These are phyloP conservation scores for Zoysia pacifica DNA, from an alignment of 176 grass and related monocot genomes.

Conservation along the genomic window DNA sequence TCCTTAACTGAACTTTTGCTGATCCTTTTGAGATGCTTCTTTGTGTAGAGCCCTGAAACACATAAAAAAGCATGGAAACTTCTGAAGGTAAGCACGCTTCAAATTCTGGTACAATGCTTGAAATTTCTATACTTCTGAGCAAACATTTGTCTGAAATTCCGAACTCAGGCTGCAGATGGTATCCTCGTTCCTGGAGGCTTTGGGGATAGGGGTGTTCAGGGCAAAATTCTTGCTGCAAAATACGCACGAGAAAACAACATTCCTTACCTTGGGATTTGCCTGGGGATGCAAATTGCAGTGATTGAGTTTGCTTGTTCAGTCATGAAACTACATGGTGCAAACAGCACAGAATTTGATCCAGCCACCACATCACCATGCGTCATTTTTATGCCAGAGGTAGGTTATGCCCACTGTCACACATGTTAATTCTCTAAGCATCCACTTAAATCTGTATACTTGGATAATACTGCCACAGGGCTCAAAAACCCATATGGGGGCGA, in stretches of 20 bases:
- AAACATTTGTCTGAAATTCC: slow-evolving; percentile 30
- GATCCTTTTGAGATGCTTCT: slow-evolving; percentile 30
- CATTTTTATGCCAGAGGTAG: slow-evolving; percentile 97
- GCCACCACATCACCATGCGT: slow-evolving; percentile 65
- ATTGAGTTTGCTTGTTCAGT: slow-evolving; percentile 83
- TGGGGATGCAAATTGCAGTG: slow-evolving; percentile 98
- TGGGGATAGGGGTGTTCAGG: slow-evolving; percentile 85
- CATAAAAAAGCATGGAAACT: slow-evolving; percentile 83
- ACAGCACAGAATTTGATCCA: slow-evolving; percentile 92
- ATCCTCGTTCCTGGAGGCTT: slow-evolving; percentile 97
- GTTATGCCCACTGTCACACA: slow-evolving; percentile 8
- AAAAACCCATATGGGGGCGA: slow-evolving; percentile 95
- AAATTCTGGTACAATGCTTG: slow-evolving; percentile 19
- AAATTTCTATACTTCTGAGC: slow-evolving; percentile 16
- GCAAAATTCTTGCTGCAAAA: slow-evolving; percentile 97
- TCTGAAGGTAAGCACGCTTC: slow-evolving; percentile 67
- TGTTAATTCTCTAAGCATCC: slow-evolving; percentile 14
- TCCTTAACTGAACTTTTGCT: slow-evolving; percentile 28
- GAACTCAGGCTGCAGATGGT: slow-evolving; percentile 74
- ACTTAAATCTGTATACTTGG: slow-evolving; percentile 33
- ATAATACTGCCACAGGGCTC: slow-evolving; percentile 65
- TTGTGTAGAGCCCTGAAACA: slow-evolving; percentile 69
- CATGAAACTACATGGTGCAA: slow-evolving; percentile 77
- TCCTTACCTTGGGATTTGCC: slow-evolving; percentile 94
- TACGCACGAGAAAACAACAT: slow-evolving; percentile 83